Conservation (phyloP, 176 grass and related monocot species). For the Eleusine coracana region DNA sequence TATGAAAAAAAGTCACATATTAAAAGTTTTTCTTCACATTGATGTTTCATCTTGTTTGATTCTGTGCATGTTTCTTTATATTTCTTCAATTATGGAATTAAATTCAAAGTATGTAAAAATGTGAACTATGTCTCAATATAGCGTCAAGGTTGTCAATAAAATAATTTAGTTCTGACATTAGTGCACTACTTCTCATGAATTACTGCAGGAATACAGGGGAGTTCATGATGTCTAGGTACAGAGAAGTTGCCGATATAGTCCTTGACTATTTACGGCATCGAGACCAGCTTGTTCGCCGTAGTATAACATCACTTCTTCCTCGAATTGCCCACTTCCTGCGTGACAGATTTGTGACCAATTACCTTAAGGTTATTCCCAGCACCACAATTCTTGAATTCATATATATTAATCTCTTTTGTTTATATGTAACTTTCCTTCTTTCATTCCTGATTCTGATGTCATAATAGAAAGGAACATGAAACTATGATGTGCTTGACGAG, state of each 20-base stretch:
- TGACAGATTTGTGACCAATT: constrained; percentile 96
- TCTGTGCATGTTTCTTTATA: background rate
- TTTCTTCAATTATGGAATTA: constrained; percentile 32
- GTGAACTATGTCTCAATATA: constrained; percentile 11
- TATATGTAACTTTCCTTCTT: background rate
- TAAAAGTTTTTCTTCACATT: background rate
- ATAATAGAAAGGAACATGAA: background rate
- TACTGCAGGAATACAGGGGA: constrained; percentile 90
- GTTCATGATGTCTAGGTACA: constrained; percentile 99
- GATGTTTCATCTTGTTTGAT: constrained; percentile 24
- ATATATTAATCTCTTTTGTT: constrained; percentile 1
- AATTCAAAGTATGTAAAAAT: constrained; percentile 14
- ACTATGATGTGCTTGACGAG: background rate
- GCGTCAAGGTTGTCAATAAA: background rate
- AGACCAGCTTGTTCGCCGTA: constrained; percentile 92
- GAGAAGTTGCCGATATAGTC: constrained; percentile 98
- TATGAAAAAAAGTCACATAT: background rate
- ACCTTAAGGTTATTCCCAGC: constrained; percentile 77
- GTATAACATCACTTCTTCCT: constrained; percentile 99
- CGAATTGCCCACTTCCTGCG: constrained; percentile 98
- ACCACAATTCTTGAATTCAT: constrained; percentile 13
- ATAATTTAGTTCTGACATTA: constrained; percentile 21
- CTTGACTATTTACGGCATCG: constrained; percentile 88
- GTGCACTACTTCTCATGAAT: constrained; percentile 24
- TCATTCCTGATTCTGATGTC: background rate